Evolutionary conservation across 148 eudicot genomes (phyloP), one percentile per base, ranked within the genome.

Genomic region (Vaccinium corymbosum): DNA sequence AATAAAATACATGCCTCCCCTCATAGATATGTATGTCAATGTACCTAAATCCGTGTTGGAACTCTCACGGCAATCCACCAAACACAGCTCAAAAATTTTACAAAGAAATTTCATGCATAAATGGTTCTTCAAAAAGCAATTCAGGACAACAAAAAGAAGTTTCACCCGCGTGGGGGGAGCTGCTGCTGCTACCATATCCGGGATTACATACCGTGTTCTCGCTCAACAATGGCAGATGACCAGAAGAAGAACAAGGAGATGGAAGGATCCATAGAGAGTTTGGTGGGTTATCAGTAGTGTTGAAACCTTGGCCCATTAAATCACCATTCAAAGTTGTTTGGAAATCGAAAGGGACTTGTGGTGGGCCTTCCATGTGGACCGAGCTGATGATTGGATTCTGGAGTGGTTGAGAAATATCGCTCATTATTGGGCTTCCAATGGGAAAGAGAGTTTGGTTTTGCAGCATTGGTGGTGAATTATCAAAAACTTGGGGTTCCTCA

Each of bases 81-180:
- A 27, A 25, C 57, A 38, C 66, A 38, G 16, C 49, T 4, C n/a
- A n/a, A 51, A 52, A 4, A 42, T 7, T 76, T 86, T 89, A 91
- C 6, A 42, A 42, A 70, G 88, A 88, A 74, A 92, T 86, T 66
- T 92, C 95, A 85, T 87, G 90, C 82, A 93, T 89, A 59, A 92
- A 84, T 46, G 95, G 88, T 84, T 92, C 94, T 27, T 93, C 95
- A 50, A 93, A 88, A 56, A 95, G 86, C 19, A 92, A 80, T 64
- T 93, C 97, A 27, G 93, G 88, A 97, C 98, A 95, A 66, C 86
- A 90, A 25, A 90, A 76, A 50, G 87, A 51, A 19, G 82, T 82
- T 25, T 77, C 77, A 4, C 87, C 90, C 71, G 80, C 89, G 52
- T 35, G 80, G 82, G 87, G 89, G 19, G 89, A 80, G 29, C 81